Conservation (phyloP, 495 filamentous ascomycete species). For the Hypoxylon intermedium region DNA sequence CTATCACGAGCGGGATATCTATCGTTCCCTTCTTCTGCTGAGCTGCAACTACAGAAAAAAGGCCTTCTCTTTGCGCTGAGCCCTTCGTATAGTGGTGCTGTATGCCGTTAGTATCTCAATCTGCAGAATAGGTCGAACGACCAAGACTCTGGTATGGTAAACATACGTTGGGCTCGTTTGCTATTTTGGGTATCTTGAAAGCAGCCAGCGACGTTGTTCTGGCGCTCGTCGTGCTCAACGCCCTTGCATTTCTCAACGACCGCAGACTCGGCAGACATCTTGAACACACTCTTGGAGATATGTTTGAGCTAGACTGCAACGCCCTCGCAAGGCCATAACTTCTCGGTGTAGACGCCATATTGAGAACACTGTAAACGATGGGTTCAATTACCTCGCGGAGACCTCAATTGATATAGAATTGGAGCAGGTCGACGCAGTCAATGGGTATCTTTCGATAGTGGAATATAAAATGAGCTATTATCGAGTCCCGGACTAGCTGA, state of each 20-base stretch:
- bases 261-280: conserved; percentile 29
- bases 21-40: conserved; percentile 67
- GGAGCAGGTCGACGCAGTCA: not conserved
- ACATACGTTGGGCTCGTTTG: conserved; percentile 93
- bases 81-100: conserved; percentile 89
- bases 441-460: conserved; percentile 7
- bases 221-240: conserved; percentile 25
- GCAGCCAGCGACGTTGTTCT: conserved; percentile 62
- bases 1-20: conserved; percentile 78
- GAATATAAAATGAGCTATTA: not conserved
- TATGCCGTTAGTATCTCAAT: conserved; percentile 29
- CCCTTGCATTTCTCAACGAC: conserved; percentile 21
- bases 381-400: not conserved
- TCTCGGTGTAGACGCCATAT: conserved; percentile 31
- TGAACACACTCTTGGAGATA: conserved; percentile 31
- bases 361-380: not conserved
- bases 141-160: not conserved
- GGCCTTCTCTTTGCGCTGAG: conserved; percentile 74
- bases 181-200: conserved; percentile 86
- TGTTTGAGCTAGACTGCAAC: conserved; percentile 19
- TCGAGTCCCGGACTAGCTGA: not conserved
- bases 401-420: not conserved
- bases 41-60: conserved; percentile 71
- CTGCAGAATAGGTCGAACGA: not conserved
- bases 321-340: conserved; percentile 36